Evolutionary conservation across 331 rosid species (phyloP), one percentile per base, ranked within the genome.

Genomic region (Stylosanthes scabra): DNA sequence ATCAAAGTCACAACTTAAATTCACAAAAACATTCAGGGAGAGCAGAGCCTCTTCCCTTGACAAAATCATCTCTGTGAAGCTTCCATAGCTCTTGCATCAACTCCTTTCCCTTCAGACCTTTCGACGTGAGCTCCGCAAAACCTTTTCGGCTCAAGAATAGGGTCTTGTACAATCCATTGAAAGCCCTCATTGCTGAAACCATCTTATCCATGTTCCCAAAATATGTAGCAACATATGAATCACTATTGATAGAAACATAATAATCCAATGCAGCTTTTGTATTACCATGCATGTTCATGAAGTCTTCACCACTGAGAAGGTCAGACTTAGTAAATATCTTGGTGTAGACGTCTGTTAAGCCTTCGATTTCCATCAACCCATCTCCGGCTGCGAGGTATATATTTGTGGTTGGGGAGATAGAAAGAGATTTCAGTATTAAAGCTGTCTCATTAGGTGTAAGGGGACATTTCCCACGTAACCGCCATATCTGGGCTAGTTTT

Each of bases 161-260:
- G 10, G 97, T 91, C 84, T 74, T 88, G 16, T 89, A 85, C 83
- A 86, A 63, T 11, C 96, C 93, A 3, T 87, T 84, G 68, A 76
- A 81, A 44, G 92, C 89, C 77, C 97, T 81, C 97, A 91, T 94
- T 31, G 99, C 99, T 27, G 95, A 82, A 57, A 94, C 99, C 96
- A 94, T 94, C 90, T 94, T 94, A 67, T 91, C 99, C 99, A 91
- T 94, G 81, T 94, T 94, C 46, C 99, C 97, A 68, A 91, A 91
- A 75, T 89, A 91, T 11, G 97, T 91, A 66, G 97, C 96, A 9
- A 91, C 54, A 67, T 91, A 91, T 0, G 90, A 91, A 85, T 94
- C 97, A 72, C 99, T 94, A 52, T 88, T 83, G 3, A 91, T 88
- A 13, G 97, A 93, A 25, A 93, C 89, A 39, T 83, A 87, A 65